These are phyloP conservation scores for Saturnispora kantuleensis DNA, from an alignment of 805 yeast species.

Conservation along the genomic window DNA sequence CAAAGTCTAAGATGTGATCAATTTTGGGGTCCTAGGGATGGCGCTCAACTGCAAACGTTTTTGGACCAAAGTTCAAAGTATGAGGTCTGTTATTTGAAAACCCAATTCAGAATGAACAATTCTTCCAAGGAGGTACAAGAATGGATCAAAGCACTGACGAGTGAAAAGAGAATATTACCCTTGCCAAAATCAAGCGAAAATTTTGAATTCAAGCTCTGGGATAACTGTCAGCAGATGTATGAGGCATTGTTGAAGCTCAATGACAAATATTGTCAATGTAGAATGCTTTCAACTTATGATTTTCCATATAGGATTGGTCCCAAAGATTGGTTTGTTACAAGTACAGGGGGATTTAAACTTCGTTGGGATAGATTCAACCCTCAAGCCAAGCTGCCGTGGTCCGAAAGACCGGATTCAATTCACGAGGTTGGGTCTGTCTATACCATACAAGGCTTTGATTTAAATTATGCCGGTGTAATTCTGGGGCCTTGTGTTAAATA, in stretches of 20 bases:
- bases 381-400: slow-evolving; percentile 33
- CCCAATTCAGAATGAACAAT: slow-evolving; percentile 34
- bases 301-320: slow-evolving; percentile 37
- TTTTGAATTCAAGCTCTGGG: slow-evolving; percentile 28
- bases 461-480: slow-evolving; percentile 38
- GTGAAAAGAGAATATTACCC: slow-evolving; percentile 26
- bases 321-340: slow-evolving; percentile 35
- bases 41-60: slow-evolving; percentile 25
- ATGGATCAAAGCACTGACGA: slow-evolving; percentile 32
- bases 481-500: slow-evolving; percentile 34
- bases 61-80: slow-evolving; percentile 5
- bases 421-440: slow-evolving; percentile 41
- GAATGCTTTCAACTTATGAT: slow-evolving; percentile 36
- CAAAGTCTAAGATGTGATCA: slow-evolving; percentile 39
- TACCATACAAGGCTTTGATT: slow-evolving; percentile 39
- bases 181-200: slow-evolving; percentile 21
- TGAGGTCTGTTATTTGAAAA: slow-evolving; percentile 23
- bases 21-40: slow-evolving; percentile 31
- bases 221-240: slow-evolving; percentile 34
- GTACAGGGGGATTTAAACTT: slow-evolving; percentile 32
- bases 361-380: slow-evolving; percentile 41
- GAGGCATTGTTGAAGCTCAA: slow-evolving; percentile 25
- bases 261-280: slow-evolving; percentile 29
- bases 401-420: slow-evolving; percentile 35
- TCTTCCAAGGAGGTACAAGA: slow-evolving; percentile 27